Base-by-base conservation (phyloP, 176 grass and related monocot species). In the Ananas comosus region DNA sequence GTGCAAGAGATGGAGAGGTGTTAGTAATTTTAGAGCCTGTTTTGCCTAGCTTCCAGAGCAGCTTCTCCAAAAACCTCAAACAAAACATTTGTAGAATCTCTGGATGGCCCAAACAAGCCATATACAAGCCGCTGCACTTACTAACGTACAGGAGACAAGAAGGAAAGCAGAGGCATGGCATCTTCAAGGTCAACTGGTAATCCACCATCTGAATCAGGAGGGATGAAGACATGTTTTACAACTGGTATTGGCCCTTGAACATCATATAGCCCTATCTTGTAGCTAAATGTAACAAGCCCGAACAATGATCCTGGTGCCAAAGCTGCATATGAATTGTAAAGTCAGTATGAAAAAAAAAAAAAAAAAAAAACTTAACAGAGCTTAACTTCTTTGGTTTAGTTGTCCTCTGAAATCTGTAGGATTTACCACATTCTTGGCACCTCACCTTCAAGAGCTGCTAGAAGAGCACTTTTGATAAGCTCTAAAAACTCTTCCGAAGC, bases 401-500 rank as follows among this genome's bases (percentile, higher is more conserved):
- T 19, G 21, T 61, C 56, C 21, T 61, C 21, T 61, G 56, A 61
- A 61, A 61, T 18, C 56, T n/a, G 21, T 61, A 18, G 0, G 17
- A 61, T 61, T 61, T 22, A 19, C 56, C 16, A 9, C 56, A 61
- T 61, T 61, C 56, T 68, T 19, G n/a, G 51, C n/a, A 53, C 47
- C 33, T 69, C 64, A 99, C 94, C 94, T 93, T 99, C 87, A 70
- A 93, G 87, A 48, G 87, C 89, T 16, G 94, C 90, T 76, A 91
- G 81, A 81, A 99, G 85, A 2, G 85, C 80, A 68, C 90, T 94
- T 82, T 91, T 99, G 71, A 91, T 72, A 28, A 94, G 87, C 73
- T 99, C 90, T 63, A 99, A 82, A 59, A 93, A 94, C 18, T 99
- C 95, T 85, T 99, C 95, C 13, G 90, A 99, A 82, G 87, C 95